Evolutionary conservation across 1,284 basidiomycete genomes (phyloP), one percentile per base, ranked within the genome.

Genomic region (Puccinia hordei): DNA sequence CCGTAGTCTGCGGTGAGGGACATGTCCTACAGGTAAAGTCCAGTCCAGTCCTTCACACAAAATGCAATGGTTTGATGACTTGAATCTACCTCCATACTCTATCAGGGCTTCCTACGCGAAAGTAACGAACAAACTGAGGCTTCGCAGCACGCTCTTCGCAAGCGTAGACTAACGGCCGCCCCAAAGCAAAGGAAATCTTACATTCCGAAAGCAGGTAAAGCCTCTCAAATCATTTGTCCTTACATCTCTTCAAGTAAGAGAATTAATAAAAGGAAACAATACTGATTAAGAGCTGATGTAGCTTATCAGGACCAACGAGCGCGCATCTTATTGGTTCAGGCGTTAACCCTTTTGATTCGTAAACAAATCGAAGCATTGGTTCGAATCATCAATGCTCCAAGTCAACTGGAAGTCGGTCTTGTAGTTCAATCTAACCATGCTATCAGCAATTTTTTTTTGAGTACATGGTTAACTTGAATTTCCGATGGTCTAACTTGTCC

Each of bases 11-110:
- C 61, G 51, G 38, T 24, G 79, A 82, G 33, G 83, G 83, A 24
- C 83, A 83, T 65, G 83, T 83, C 22, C 77, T 83, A 33, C 81
- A 83, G 63, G 82, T 73, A 53, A 63, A 33, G 3, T 44, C 19
- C 0, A 57, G 46, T 68, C 49, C 12, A 38, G 17, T 49, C 63
- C 57, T n/a, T n/a, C n/a, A n/a, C n/a, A n/a, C 30, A n/a, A 59
- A 4, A 22, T 51, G 4, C 51, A 44, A 55, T 2, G 22, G 1
- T 15, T 30, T 59, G 27, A 6, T 73, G 35, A 59, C 12, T 19
- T 1, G 9, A 24, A 9, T 44, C 27, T 5, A 3, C 68, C 33
- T 30, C 19, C n/a, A n/a, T n/a, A n/a, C n/a, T n/a, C n/a, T n/a
- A n/a, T n/a, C n/a, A 80, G 77, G 77, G 66, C 27, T 73, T 59